phyloP scores from a whole-genome alignment of 495 filamentous ascomycete genomes.

The Penicillium maclennaniae region DNA sequence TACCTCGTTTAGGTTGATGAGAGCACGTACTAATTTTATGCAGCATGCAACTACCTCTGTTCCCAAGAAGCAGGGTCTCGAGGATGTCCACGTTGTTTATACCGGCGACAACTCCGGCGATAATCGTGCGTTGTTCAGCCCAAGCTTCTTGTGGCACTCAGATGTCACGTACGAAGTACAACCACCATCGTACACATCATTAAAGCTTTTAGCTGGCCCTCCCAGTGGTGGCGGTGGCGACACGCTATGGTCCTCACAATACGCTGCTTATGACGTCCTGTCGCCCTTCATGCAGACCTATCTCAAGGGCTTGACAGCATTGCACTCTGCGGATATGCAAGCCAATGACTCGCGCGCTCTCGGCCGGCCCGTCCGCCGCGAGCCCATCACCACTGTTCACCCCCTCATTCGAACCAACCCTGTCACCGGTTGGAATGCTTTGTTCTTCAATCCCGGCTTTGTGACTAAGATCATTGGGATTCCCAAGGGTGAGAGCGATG shows the following conservation, averaged over 20 bases:
- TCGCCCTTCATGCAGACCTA: conserved; percentile 66
- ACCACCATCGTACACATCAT: conserved; percentile 71
- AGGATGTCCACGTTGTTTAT: conserved; percentile 69
- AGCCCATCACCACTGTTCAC: conserved; percentile 62
- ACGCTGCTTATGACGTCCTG: conserved; percentile 67
- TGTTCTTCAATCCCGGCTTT: conserved; percentile 77
- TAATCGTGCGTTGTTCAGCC: conserved; percentile 49
- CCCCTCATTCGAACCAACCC: conserved; percentile 70
- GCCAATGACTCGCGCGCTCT: conserved; percentile 58
- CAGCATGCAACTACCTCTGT: conserved; percentile 55
- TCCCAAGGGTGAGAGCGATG: conserved; percentile 60
- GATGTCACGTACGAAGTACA: conserved; percentile 74
- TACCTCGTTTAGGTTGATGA: not conserved
- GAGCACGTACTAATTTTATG: conserved; percentile 2
- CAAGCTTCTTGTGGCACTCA: conserved; percentile 59
- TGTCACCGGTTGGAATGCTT: conserved; percentile 69
- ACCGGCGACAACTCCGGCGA: conserved; percentile 59
- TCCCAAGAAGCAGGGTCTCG: conserved; percentile 55
- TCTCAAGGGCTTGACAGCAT: conserved; percentile 64
- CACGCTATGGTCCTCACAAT: conserved; percentile 71
- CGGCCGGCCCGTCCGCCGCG: conserved; percentile 62
- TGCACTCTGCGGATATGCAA: conserved; percentile 70
- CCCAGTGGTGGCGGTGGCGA: conserved; percentile 68
- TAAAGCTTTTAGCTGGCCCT: conserved; percentile 66
- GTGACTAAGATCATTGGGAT: conserved; percentile 70